Conservation (phyloP, 2,329 filamentous ascomycete genomes). For the Diaporthe humulicola region DNA sequence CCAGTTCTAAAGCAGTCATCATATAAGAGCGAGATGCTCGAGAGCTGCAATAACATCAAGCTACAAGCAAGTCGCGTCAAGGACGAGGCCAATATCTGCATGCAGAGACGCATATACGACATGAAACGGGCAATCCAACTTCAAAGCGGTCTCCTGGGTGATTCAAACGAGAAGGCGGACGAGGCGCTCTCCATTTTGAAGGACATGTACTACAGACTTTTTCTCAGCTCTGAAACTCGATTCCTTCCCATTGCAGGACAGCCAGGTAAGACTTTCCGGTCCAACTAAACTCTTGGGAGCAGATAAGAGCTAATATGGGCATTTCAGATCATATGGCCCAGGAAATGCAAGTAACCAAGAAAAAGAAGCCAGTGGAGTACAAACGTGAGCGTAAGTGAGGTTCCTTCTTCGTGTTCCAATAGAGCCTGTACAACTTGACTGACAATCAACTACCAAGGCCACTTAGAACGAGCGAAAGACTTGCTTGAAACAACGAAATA, state of each 20-base stretch:
- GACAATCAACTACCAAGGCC: not conserved
- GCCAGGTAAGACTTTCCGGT: not conserved
- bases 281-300: not conserved
- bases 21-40: not conserved
- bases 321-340: not conserved
- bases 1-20: conserved; percentile 13
- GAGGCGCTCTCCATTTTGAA: not conserved
- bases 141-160: not conserved
- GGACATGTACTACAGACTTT: not conserved
- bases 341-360: not conserved
- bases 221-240: not conserved
- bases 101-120: conserved; percentile 1
- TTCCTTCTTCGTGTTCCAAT: not conserved
- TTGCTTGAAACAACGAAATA: not conserved
- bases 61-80: not conserved
- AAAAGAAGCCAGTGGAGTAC: not conserved
- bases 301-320: not conserved
- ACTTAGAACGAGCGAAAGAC: not conserved
- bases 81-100: not conserved
- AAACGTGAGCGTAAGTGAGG: not conserved
- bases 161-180: not conserved
- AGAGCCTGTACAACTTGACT: not conserved
- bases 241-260: not conserved
- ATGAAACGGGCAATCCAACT: not conserved
- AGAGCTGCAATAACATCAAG: not conserved